Evolutionary conservation across 2,329 filamentous ascomycete genomes (phyloP), one percentile per base, ranked within the genome.

Genomic region (Aspergillus sp.): DNA sequence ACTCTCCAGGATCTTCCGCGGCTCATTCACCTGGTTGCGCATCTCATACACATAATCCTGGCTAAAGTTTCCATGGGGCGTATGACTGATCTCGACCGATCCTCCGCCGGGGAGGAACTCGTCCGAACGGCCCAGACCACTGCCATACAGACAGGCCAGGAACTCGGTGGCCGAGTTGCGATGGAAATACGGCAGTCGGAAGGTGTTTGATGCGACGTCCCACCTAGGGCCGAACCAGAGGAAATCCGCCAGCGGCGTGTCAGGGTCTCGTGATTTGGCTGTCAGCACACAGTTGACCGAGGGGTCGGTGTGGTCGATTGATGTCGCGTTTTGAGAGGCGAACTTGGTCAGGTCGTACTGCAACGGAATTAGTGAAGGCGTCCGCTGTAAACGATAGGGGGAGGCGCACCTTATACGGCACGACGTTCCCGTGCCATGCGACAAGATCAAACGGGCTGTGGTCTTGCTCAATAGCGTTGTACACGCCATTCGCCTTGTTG

Each of bases 151-250:
- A 40, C 58, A 59, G 13, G 58, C 64, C 53, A 63, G 56, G 71
- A 86, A 86, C 67, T 87, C 84, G 53, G 78, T 81, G 76, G 85
- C 85, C 13, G 81, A 84, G 75, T 87, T 87, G 62, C 84, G 80
- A 71, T 89, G 87, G 73, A 87, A 89, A 78, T 85, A 89, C 0
- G 87, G 87, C 20, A 85, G 85, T 5, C 86, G 81, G 76, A 88
- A 89, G 0, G 87, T 89, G 64, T 87, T 78, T 61, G 87, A 84
- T 2, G 80, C 81, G 0, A 88, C 85, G 31, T 88, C 79, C 86
- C 86, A 89, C 47, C 86, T 79, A 1, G 87, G 86, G 9, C 86
- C 85, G 72, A 89, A 88, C 68, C 88, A 84, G 62, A 88, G 84
- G 60, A 89, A 88, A 72, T 89, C 87, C 5, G 84, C 85, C 0